These are phyloP conservation scores for Cardiospermum halicacabum DNA, from an alignment of 345 rosid genomes.

Conservation along the genomic window DNA sequence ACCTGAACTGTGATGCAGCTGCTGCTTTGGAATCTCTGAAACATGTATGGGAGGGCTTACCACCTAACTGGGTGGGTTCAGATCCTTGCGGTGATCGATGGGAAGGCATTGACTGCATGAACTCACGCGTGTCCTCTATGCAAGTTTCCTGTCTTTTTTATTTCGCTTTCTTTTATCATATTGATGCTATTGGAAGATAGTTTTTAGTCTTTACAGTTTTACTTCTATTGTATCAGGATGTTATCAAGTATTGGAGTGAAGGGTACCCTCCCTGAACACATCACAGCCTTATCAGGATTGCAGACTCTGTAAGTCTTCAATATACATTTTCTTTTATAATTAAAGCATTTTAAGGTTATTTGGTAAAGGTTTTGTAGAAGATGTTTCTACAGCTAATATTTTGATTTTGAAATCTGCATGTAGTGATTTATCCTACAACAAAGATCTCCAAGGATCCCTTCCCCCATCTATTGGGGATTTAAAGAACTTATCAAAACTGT, in stretches of 20 bases:
- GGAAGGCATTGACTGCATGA: slow-evolving; percentile 38
- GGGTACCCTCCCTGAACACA: background rate
- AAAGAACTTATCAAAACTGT: slow-evolving; percentile 60
- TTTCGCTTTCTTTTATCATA: background rate
- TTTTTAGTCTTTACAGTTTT: background rate
- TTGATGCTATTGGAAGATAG: background rate
- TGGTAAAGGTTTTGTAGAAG: background rate
- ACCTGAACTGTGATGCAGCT: slow-evolving; percentile 23
- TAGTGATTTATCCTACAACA: slow-evolving; percentile 85
- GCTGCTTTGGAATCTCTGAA: slow-evolving; percentile 25
- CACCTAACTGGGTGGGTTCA: slow-evolving; percentile 37
- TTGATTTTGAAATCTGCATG: slow-evolving; percentile 16
- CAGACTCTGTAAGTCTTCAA: slow-evolving; percentile 5
- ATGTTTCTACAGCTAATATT: background rate
- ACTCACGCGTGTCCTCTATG: slow-evolving; percentile 34
- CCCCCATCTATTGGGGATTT: slow-evolving; percentile 54
- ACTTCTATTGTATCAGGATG: background rate
- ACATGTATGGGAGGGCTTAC: slow-evolving; percentile 28
- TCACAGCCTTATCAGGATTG: background rate
- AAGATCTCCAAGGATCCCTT: slow-evolving; percentile 54
- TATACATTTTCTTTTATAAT: background rate
- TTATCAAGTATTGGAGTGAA: background rate
- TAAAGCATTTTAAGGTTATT: background rate
- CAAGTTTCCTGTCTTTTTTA: slow-evolving; percentile 6
- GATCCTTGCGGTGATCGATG: slow-evolving; percentile 49